Percentiles rank a stretch among this genome's conserved stretches.
Evolutionary conservation across 192 early-diverging fungal genomes (phyloP).

Genomic region (Coemansia sp.): DNA sequence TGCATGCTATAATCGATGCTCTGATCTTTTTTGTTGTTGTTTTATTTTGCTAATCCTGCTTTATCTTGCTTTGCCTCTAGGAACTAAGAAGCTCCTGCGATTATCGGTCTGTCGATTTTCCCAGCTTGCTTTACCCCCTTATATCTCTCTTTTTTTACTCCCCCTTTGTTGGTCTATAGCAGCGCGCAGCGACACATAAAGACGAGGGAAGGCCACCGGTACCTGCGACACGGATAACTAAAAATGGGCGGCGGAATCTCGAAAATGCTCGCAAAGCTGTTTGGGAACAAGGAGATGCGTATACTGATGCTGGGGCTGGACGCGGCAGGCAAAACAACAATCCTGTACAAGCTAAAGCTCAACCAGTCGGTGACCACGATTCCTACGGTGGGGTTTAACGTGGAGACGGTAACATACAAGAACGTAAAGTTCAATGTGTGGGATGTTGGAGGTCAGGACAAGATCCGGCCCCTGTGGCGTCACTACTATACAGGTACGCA

Average conservation of each 20-base stretch:
- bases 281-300: constrained; percentile 62
- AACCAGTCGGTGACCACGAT: constrained; percentile 60
- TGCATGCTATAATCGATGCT: neutral
- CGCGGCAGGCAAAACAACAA: constrained; percentile 60
- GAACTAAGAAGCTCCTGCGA: neutral
- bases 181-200: neutral
- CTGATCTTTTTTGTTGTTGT: no score
- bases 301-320: constrained; percentile 65
- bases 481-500: constrained; percentile 87
- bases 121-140: no score
- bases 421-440: constrained; percentile 84
- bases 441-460: constrained; percentile 92
- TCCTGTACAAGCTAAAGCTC: constrained; percentile 65
- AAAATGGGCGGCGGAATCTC: constrained; percentile 58
- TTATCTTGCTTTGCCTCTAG: neutral
- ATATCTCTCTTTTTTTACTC: no score
- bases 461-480: constrained; percentile 87
- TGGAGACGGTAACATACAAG: constrained; percentile 86
- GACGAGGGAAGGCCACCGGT: neutral
- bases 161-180: neutral
- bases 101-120: neutral
- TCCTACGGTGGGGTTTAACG: constrained; percentile 76
- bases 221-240: neutral
- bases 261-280: constrained; percentile 59
- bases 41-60: neutral